These are phyloP conservation scores for Wallacemonas sp. DNA, from an alignment of 208 protist genomes.

Conservation along the genomic window DNA sequence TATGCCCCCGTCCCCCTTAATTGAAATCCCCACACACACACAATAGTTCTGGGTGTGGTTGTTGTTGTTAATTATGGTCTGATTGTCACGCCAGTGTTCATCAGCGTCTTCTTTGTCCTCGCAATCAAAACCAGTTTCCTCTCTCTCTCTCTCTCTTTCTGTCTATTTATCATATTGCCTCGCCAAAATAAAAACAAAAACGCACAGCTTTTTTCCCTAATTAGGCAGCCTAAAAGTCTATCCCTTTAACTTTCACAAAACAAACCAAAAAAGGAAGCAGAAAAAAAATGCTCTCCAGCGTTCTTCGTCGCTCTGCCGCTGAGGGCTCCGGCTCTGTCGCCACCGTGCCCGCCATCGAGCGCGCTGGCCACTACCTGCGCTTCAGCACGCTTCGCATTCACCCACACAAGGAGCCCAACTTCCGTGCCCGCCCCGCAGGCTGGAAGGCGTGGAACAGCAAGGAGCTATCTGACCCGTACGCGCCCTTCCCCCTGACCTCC, in stretches of 20 bases:
- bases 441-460: slow-evolving; percentile 82
- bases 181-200: slow-evolving; percentile 3
- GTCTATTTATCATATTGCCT: slow-evolving; percentile 2
- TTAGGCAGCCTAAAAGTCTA: too few relatives aligned
- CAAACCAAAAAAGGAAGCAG: slow-evolving; percentile 9
- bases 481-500: slow-evolving; percentile 63
- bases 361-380: slow-evolving; percentile 69
- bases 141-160: slow-evolving; percentile 5
- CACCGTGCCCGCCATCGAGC: slow-evolving; percentile 63
- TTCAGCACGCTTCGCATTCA: slow-evolving; percentile 78
- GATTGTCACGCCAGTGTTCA: too few relatives aligned
- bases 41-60: too few relatives aligned
- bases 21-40: too few relatives aligned
- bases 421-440: slow-evolving; percentile 64
- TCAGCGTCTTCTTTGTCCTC: slow-evolving; percentile 16
- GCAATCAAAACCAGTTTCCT: not conserved
- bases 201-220: not conserved
- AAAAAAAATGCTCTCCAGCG: slow-evolving; percentile 63
- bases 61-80: too few relatives aligned
- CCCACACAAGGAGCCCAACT: slow-evolving; percentile 77
- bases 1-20: too few relatives aligned
- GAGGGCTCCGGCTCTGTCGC: slow-evolving; percentile 40
- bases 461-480: slow-evolving; percentile 69
- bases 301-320: slow-evolving; percentile 53
- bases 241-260: not conserved